A percentile compares a stretch with the other conserved stretches of the same genome.
Conservation (phyloP, 2,329 filamentous ascomycete genomes). For the Trichoderma guizhouense region DNA sequence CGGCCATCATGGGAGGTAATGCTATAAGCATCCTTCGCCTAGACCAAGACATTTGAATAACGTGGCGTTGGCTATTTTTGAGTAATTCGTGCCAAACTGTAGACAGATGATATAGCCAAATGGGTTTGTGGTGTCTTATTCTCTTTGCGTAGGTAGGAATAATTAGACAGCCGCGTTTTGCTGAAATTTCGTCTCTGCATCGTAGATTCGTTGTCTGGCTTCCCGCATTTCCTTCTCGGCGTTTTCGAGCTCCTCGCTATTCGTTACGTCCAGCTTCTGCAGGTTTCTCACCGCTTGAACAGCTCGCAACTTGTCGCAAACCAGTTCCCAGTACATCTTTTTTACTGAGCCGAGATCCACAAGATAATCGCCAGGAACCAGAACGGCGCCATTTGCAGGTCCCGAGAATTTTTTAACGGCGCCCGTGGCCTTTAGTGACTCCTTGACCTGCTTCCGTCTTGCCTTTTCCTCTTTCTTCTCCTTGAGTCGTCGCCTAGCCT, state of each 20-base stretch:
- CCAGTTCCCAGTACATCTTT: slow-evolving; percentile 39
- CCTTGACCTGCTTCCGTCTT: slow-evolving; percentile 36
- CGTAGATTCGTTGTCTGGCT: slow-evolving; percentile 35
- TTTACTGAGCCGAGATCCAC: slow-evolving; percentile 30
- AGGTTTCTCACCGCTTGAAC: slow-evolving; percentile 36
- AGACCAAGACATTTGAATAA: slow-evolving; percentile 23
- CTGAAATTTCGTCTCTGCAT: slow-evolving; percentile 37
- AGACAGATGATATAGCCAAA: not conserved
- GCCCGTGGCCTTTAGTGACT: slow-evolving; percentile 30
- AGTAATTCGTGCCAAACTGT: not conserved
- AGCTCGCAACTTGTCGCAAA: slow-evolving; percentile 41
- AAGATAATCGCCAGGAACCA: slow-evolving; percentile 36
- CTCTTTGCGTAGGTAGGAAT: not conserved
- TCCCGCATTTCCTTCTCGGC: slow-evolving; percentile 30
- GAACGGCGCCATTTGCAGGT: slow-evolving; percentile 34
- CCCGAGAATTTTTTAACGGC: slow-evolving; percentile 25
- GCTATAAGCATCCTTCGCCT: slow-evolving; percentile 50
- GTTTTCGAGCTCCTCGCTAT: slow-evolving; percentile 27
- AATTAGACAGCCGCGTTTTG: slow-evolving; percentile 26
- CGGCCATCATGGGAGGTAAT: slow-evolving; percentile 58
- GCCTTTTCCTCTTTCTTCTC: slow-evolving; percentile 42
- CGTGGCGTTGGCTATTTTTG: not conserved
- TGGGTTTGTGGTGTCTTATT: not conserved
- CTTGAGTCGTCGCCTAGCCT: slow-evolving; percentile 36
- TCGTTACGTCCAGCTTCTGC: slow-evolving; percentile 25